Conservation (phyloP, 352 stramenopile genomes). For the Lagenidium giganteum region DNA sequence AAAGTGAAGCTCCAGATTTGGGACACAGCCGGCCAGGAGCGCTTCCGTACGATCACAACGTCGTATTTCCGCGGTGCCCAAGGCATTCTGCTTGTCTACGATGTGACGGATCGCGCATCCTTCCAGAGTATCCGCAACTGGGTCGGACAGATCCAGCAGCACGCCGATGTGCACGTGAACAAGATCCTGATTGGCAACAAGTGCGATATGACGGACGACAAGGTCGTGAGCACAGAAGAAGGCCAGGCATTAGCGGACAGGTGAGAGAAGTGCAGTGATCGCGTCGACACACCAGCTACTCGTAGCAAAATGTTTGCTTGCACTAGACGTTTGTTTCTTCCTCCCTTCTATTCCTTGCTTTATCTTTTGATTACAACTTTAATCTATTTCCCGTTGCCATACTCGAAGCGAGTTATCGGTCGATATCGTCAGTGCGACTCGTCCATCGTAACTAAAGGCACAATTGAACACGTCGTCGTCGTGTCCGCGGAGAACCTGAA, state of each 20-base stretch:
- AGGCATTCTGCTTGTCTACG: conserved; percentile 98
- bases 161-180: conserved; percentile 99
- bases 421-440: conserved; percentile 33
- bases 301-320: conserved; percentile 16
- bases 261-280: conserved; percentile 84
- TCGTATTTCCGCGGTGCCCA: conserved; percentile 99
- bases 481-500: conserved; percentile 51
- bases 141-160: conserved; percentile 97
- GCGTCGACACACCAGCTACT: conserved; percentile 11
- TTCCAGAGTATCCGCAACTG: conserved; percentile 98
- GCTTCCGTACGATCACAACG: conserved; percentile 99
- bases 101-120: conserved; percentile 96
- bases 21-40: conserved; percentile 98
- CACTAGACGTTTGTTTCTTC: conserved; percentile 17
- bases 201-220: conserved; percentile 98
- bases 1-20: conserved; percentile 99
- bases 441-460: conserved; percentile 61
- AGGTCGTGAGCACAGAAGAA: conserved; percentile 94
- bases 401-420: conserved; percentile 72
- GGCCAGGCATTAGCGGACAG: conserved; percentile 92
- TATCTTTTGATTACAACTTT: conserved; percentile 1
- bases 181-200: conserved; percentile 99
- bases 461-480: conserved; percentile 62
- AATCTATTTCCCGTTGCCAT: conserved; percentile 26
- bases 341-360: conserved; percentile 4